Percentiles rank a stretch among this genome's conserved stretches.
Evolutionary conservation across 257 asterid species (phyloP).

Genomic region (Nicotiana knightiana): DNA sequence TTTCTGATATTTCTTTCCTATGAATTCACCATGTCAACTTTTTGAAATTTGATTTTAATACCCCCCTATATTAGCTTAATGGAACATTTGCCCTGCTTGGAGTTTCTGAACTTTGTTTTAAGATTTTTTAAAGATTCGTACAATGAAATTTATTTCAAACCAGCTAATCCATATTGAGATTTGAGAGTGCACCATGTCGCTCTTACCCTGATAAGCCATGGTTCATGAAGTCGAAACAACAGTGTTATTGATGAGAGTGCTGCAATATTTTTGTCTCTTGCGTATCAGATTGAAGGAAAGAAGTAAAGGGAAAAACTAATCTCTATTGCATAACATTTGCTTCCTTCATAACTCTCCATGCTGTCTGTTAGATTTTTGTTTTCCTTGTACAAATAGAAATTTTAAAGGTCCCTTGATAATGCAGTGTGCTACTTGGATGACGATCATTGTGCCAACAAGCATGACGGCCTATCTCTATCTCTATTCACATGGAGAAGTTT

Average conservation of each 20-base stretch:
- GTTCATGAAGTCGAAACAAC: background rate
- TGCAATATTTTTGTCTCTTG: background rate
- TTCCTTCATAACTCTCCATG: background rate
- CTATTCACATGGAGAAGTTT: conserved; percentile 95
- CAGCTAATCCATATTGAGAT: background rate
- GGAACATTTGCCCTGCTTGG: background rate
- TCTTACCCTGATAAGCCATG: background rate
- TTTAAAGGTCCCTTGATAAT: conserved; percentile 17
- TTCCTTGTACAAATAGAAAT: background rate
- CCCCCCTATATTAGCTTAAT: background rate
- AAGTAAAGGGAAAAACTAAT: background rate
- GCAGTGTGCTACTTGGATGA: conserved; percentile 99
- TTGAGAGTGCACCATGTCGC: background rate
- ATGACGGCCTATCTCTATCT: conserved; percentile 97
- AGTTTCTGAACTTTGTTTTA: background rate
- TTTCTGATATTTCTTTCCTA: background rate
- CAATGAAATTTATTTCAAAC: too few relatives aligned
- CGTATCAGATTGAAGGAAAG: conserved; percentile 6
- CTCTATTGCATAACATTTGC: background rate
- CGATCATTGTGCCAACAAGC: conserved; percentile 93
- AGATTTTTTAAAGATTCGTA: background rate
- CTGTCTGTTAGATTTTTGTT: background rate
- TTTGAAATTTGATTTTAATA: background rate
- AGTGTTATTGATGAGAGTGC: background rate
- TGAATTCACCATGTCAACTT: background rate